Percentiles rank a stretch among this genome's conserved stretches.
Conservation (phyloP, 2,329 filamentous ascomycete genomes). For the Diaporthe citrichinensis region DNA sequence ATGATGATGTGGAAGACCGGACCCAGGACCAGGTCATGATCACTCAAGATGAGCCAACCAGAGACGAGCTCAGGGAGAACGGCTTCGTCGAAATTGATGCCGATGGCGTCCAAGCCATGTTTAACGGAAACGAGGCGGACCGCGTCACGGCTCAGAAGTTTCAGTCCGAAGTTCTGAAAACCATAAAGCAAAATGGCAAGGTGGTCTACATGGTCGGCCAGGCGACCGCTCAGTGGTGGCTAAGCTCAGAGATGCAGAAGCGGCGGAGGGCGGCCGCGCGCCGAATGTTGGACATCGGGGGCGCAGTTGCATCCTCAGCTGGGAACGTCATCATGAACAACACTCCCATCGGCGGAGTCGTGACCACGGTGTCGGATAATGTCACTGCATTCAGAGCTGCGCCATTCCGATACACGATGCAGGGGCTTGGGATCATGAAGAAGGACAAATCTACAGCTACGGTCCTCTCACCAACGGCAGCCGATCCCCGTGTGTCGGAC, state of each 20-base stretch:
- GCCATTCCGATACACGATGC: constrained; percentile 36
- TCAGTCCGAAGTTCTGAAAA: constrained; percentile 35
- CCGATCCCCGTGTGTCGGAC: not conserved
- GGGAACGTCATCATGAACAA: constrained; percentile 40
- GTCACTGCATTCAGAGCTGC: constrained; percentile 34
- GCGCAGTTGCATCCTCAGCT: constrained; percentile 33
- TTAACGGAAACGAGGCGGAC: constrained; percentile 38
- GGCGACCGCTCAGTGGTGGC: constrained; percentile 40
- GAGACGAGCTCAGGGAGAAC: constrained; percentile 17
- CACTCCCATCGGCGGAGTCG: constrained; percentile 38
- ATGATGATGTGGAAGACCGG: not conserved
- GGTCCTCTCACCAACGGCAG: not conserved
- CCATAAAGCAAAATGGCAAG: constrained; percentile 34
- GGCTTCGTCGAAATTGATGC: constrained; percentile 38
- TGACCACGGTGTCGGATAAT: constrained; percentile 35
- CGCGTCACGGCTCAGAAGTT: constrained; percentile 38
- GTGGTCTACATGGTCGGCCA: constrained; percentile 39
- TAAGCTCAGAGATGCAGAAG: constrained; percentile 38
- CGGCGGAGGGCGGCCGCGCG: constrained; percentile 36
- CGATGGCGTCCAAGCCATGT: constrained; percentile 35
- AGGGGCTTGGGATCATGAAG: constrained; percentile 33
- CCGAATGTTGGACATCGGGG: constrained; percentile 30
- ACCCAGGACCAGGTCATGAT: not conserved
- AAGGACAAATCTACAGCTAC: constrained; percentile 14
- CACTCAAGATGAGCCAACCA: not conserved